phyloP scores from a whole-genome alignment of 176 grass and related monocot genomes.

The Oryza punctata region DNA sequence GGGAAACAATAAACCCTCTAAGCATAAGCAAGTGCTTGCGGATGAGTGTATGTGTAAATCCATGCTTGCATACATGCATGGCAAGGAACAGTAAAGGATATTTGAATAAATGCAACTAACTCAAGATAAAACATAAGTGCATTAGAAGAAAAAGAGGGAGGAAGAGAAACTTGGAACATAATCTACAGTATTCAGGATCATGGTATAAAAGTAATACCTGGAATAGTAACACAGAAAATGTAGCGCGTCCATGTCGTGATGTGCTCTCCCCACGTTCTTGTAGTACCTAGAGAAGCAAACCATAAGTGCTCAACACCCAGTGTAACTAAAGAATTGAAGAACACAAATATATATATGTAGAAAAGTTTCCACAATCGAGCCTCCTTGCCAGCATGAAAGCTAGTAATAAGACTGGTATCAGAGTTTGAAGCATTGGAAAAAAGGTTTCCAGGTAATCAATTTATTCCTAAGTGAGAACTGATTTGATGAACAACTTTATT shows the following conservation, averaged over 20 bases:
- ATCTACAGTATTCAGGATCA: constrained; percentile 14
- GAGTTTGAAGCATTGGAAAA: not conserved
- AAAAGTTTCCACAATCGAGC: constrained; percentile 27
- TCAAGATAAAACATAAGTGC: not conserved
- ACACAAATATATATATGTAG: constrained; percentile 15
- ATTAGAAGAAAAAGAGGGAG: constrained; percentile 13
- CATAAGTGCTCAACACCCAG: constrained; percentile 32
- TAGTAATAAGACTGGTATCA: not conserved
- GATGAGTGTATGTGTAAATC: not conserved
- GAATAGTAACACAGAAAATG: constrained; percentile 96
- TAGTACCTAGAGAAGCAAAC: constrained; percentile 56
- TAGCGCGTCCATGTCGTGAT: constrained; percentile 95
- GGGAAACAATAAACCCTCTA: not conserved
- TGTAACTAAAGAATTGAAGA: not conserved
- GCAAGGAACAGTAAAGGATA: not conserved
- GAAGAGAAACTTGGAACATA: constrained; percentile 15
- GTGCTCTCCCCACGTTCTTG: constrained; percentile 99
- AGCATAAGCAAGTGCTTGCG: not conserved
- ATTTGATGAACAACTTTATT: constrained; percentile 10
- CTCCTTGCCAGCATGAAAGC: no score
- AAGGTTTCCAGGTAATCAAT: not conserved
- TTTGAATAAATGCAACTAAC: not conserved
- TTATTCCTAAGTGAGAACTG: constrained; percentile 25
- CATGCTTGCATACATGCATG: not conserved
- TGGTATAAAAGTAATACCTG: constrained; percentile 66